A percentile compares a stretch with the other conserved stretches of the same genome.
These are phyloP conservation scores for Aspergillus bombycis DNA, from an alignment of 2,329 filamentous ascomycete genomes.

Conservation along the genomic window DNA sequence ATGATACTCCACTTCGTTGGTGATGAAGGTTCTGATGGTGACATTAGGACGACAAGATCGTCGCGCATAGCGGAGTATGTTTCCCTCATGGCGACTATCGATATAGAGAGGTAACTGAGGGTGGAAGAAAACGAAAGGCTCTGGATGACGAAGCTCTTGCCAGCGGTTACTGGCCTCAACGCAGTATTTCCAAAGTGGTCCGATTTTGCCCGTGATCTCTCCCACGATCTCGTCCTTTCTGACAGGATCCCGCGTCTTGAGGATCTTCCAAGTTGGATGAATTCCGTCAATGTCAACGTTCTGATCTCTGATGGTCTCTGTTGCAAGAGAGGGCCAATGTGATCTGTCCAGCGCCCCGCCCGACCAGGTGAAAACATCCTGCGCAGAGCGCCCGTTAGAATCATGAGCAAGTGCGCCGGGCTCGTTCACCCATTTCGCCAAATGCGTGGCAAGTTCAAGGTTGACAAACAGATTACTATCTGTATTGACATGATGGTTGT, in stretches of 20 bases:
- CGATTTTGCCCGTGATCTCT: conserved; percentile 78
- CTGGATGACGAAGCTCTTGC: conserved; percentile 61
- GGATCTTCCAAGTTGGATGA: conserved; percentile 68
- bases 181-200: conserved; percentile 74
- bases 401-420: conserved; percentile 69
- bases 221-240: conserved; percentile 61
- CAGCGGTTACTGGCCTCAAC: conserved; percentile 68
- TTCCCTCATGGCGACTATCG: conserved; percentile 86
- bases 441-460: conserved; percentile 72
- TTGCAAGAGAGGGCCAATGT: conserved; percentile 55
- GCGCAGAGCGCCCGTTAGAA: conserved; percentile 62
- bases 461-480: conserved; percentile 78
- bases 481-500: conserved; percentile 59
- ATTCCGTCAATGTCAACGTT: conserved; percentile 55
- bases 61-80: conserved; percentile 82
- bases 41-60: conserved; percentile 91
- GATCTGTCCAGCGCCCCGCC: conserved; percentile 59
- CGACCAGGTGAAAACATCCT: conserved; percentile 71
- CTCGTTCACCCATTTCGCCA: conserved; percentile 79
- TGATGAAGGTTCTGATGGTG: conserved; percentile 82
- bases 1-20: conserved; percentile 76
- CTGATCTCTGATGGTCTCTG: conserved; percentile 57
- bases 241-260: conserved; percentile 57
- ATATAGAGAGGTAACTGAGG: conserved; percentile 88
- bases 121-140: conserved; percentile 84